Percentiles rank a stretch among this genome's conserved stretches.
phyloP scores from a whole-genome alignment of 176 grass and related monocot species.

The Tillandsia fasciculata region DNA sequence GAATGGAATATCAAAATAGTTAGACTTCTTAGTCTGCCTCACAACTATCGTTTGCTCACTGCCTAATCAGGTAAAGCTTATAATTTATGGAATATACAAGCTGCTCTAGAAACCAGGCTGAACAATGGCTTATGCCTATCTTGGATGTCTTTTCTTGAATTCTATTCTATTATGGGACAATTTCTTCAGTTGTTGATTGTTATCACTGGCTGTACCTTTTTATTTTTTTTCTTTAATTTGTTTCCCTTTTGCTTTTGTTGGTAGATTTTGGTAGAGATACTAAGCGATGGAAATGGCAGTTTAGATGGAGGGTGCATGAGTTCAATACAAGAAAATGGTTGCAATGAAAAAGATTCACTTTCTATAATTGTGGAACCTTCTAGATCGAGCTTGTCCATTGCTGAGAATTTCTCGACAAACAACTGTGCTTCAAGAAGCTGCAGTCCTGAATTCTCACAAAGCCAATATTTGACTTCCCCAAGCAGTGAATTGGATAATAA shows the following conservation, averaged over 20 bases:
- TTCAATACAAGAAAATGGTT: slow-evolving; percentile 64
- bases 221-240: no score
- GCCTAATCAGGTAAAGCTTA: no score
- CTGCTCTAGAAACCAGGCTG: no score
- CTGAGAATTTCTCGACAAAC: slow-evolving; percentile 54
- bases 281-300: slow-evolving; percentile 47
- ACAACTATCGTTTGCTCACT: no score
- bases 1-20: no score
- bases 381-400: slow-evolving; percentile 41
- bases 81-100: no score
- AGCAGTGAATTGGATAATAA: slow-evolving; percentile 49
- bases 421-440: slow-evolving; percentile 62
- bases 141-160: no score
- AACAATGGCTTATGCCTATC: no score
- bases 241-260: slow-evolving; percentile 23
- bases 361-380: slow-evolving; percentile 52
- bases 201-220: no score
- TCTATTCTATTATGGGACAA: no score
- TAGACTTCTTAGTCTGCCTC: no score
- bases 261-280: slow-evolving; percentile 86
- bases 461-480: slow-evolving; percentile 38
- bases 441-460: slow-evolving; percentile 44
- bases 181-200: no score
- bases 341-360: slow-evolving; percentile 46
- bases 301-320: slow-evolving; percentile 55